Conservation (phyloP, 2,329 filamentous ascomycete genomes). For the Aureobasidium uvarum region DNA sequence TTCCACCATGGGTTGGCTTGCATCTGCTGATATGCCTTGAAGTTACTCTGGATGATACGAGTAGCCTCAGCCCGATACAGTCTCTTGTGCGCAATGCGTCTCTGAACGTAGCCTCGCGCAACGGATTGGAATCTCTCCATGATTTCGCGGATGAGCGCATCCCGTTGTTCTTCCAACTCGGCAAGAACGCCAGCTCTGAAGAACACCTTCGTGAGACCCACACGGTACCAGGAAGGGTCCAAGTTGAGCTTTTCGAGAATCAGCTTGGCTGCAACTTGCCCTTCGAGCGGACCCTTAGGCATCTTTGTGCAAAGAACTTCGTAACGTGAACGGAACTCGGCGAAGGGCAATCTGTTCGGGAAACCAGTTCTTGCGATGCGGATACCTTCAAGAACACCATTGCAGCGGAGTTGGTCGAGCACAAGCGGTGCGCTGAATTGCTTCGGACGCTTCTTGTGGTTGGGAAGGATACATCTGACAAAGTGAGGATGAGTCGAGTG, state of each 20-base stretch:
- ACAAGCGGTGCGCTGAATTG: constrained; percentile 90
- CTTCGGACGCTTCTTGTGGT: constrained; percentile 96
- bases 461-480: constrained; percentile 94
- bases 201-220: constrained; percentile 96
- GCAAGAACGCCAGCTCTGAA: constrained; percentile 95
- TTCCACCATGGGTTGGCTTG: constrained; percentile 97
- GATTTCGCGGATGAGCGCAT: constrained; percentile 88
- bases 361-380: constrained; percentile 96
- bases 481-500: constrained; percentile 98
- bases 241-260: constrained; percentile 88
- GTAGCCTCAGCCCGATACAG: constrained; percentile 94
- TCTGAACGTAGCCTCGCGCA: constrained; percentile 83
- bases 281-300: constrained; percentile 87
- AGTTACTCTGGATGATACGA: constrained; percentile 90
- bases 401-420: constrained; percentile 94
- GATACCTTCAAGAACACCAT: constrained; percentile 98
- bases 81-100: constrained; percentile 85
- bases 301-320: constrained; percentile 88
- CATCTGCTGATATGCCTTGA: constrained; percentile 85
- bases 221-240: constrained; percentile 82
- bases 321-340: constrained; percentile 92
- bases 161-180: constrained; percentile 93
- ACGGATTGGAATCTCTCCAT: constrained; percentile 91
- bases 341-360: constrained; percentile 86
- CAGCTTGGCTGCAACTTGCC: constrained; percentile 76